Base-by-base conservation (phyloP, 192 early-diverging fungal species). In the Coemansia sp. region DNA sequence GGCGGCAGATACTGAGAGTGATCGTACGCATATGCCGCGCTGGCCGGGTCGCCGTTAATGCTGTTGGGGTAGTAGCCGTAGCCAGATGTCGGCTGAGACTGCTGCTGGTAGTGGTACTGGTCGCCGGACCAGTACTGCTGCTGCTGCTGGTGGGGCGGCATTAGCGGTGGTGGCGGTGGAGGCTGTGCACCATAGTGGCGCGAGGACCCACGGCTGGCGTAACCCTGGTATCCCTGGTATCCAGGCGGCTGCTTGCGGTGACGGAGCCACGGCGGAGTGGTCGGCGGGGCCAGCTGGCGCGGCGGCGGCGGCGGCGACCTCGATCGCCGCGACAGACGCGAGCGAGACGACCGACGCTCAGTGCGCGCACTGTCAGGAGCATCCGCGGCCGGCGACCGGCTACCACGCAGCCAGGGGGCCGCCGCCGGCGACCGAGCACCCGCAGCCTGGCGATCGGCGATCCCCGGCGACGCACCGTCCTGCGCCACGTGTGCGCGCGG, bases 181-280 rank as follows among this genome's bases (percentile, higher is more conserved):
- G 17, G 42, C 15, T 15, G 27, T 13, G 40, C 40, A 43, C 27
- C 39, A 41, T 27, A 27, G 17, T 30, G 59, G 17, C 22, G 58
- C 9, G 38, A 38, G 1, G 58, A 40, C 18, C 59, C 40, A 27
- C 42, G 60, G 42, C 37, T 21, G 43, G 61, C 54, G 15, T 65
- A 61, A 25, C 25, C 47, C 15, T 54, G 40, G 43, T 65, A 61
- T 19, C 25, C 47, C 4, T 44, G 54, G 21, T 69, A 59, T 23
- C 61, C 54, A 17, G 64, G 50, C 54, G 52, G 65, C 4, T 30
- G 27, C 4, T 30, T 30, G 11, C 55, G 49, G 40, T 56, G 60
- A 5, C 61, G 61, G 18, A 70, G 60, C 68, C 74, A 71, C 8
- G 68, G 74, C 53, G 74, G 68, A 13, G 68, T 71, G 18, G 57